Percentiles rank a stretch among this genome's conserved stretches.
Conservation (phyloP, 208 protist species). For the Naegleria gruberi region DNA sequence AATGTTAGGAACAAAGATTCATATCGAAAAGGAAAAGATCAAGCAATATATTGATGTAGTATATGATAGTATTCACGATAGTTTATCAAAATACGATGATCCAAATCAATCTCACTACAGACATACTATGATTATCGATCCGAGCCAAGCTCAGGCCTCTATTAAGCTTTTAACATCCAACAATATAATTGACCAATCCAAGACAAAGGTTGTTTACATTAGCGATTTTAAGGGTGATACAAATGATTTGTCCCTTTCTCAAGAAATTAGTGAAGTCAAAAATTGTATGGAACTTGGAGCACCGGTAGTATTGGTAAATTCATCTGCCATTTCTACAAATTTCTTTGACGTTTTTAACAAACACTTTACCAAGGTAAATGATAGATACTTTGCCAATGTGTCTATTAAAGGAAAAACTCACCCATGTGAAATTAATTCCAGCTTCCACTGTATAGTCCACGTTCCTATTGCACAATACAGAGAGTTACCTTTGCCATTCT, state of each 20-base stretch:
- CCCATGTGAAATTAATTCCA: constrained; percentile 36
- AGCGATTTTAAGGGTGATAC: constrained; percentile 40
- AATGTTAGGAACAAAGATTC: background rate
- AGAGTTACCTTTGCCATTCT: constrained; percentile 37
- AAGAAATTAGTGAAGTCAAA: constrained; percentile 37
- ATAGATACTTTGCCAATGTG: constrained; percentile 34
- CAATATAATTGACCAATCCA: constrained; percentile 19
- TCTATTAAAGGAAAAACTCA: constrained; percentile 31
- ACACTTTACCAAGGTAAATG: constrained; percentile 30
- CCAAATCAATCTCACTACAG: constrained; percentile 34
- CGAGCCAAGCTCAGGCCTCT: constrained; percentile 36
- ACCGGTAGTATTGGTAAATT: constrained; percentile 43
- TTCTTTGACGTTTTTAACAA: constrained; percentile 54
- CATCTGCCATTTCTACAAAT: constrained; percentile 23
- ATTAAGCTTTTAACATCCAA: constrained; percentile 19
- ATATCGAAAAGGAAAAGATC: background rate
- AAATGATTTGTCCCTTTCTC: background rate
- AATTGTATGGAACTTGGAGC: constrained; percentile 31
- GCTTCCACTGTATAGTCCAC: constrained; percentile 45
- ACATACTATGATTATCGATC: constrained; percentile 47
- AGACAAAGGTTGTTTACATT: constrained; percentile 28
- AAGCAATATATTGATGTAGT: constrained; percentile 6
- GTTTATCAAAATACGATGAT: constrained; percentile 28
- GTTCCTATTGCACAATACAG: constrained; percentile 27
- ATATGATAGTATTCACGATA: constrained; percentile 29